Evolutionary conservation across 768 basidiomycete genomes (phyloP), one percentile per base, ranked within the genome.

Genomic region (Mycena metata): DNA sequence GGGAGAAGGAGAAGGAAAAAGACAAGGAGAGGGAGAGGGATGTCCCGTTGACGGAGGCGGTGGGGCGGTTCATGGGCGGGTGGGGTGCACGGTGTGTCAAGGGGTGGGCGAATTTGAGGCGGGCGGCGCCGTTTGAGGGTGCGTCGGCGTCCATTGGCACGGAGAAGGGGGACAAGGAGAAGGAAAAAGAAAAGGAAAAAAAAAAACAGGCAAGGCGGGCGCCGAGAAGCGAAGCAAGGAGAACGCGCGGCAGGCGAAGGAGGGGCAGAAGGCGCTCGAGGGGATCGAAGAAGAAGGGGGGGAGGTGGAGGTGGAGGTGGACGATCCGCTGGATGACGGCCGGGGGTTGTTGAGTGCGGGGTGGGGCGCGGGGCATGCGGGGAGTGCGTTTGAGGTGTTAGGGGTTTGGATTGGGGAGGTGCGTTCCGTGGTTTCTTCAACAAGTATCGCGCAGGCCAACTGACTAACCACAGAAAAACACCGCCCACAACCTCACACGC

Each of bases 311-410:
- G 80, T 45, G 24, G 69, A 69, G 30, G 76, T 3, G 70, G 77
- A 78, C 58, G 77, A 79, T 70, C 72, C 80, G 10, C 84, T 85
- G 43, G 88, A 91, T 66, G 90, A 91, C 72, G 90, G 89, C 26
- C 78, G 90, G 52, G 81, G 84, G 12, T 78, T 91, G 71, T 80
- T 85, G n/a, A 91, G 90, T 76, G 89, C 87, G 11, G 87, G 87
- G 0, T 93, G 92, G 93, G 91, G 92, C n/a, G 88, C 86, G 70
- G 89, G 90, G 2, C 93, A 93, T 69, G 92, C 93, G 68, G 93
- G 92, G 26, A 89, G 90, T 72, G 91, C 89, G 26, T 85, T 93
- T 72, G 93, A 93, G 80, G 85, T 94, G 60, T 76, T 93, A 17
- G 82, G 81, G 26, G 91, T 88, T 19, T 83, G 88, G 70, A 89